Evolutionary conservation across 768 basidiomycete species (phyloP).

Genomic region (Arthromyces matolae): DNA sequence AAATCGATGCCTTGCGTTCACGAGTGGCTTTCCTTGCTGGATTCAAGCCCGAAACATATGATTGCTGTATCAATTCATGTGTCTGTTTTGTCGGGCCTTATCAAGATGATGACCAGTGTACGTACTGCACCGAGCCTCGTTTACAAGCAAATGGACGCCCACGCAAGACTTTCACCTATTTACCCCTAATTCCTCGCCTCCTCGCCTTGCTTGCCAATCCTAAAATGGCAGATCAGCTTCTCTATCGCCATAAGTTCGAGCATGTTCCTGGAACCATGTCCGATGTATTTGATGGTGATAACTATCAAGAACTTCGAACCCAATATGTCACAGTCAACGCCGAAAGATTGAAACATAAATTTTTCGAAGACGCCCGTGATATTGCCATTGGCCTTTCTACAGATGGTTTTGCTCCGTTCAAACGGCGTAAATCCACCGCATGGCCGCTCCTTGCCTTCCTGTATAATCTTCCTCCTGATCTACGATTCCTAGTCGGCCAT

Average conservation of each 20-base stretch:
- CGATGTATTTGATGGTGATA: slow-evolving; percentile 32
- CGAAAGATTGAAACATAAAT: neutral
- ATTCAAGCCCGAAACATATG: slow-evolving; percentile 25
- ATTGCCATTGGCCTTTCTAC: no score
- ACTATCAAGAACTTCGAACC: neutral
- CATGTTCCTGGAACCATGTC: slow-evolving; percentile 14
- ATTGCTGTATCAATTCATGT: slow-evolving; percentile 44
- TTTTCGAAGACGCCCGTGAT: neutral
- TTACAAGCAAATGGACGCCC: slow-evolving; percentile 16
- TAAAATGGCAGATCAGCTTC: slow-evolving; percentile 19
- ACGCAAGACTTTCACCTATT: slow-evolving; percentile 27
- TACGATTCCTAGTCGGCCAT: no score
- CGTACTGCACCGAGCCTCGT: slow-evolving; percentile 27
- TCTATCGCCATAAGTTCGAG: slow-evolving; percentile 8
- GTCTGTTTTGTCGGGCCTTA: slow-evolving; percentile 31
- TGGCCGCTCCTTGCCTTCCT: no score
- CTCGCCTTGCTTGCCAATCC: slow-evolving; percentile 12
- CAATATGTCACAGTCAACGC: neutral
- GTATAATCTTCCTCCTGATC: no score
- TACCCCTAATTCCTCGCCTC: slow-evolving; percentile 36
- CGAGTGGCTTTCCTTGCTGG: slow-evolving; percentile 27
- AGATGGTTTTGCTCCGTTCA: no score
- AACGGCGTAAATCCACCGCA: no score
- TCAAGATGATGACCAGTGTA: slow-evolving; percentile 25
- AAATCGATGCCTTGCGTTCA: neutral